A percentile compares a stretch with the other conserved stretches of the same genome.
These are phyloP conservation scores for Vanilla planifolia DNA, from an alignment of 106 monocot species.

Conservation along the genomic window DNA sequence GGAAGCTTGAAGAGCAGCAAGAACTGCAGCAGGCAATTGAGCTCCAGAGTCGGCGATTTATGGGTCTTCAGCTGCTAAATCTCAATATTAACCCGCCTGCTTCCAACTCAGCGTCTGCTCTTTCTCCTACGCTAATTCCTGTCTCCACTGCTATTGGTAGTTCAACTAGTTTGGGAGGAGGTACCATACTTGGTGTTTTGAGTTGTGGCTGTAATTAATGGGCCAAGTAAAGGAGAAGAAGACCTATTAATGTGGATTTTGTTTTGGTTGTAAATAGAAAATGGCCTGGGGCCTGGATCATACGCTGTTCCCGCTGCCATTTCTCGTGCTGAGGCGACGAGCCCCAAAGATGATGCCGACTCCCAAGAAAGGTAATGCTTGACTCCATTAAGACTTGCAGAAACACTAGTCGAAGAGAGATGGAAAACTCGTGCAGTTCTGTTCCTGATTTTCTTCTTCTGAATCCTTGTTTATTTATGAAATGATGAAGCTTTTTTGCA, in stretches of 20 bases:
- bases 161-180: not conserved
- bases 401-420: not conserved
- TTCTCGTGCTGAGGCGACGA: slow-evolving; percentile 20
- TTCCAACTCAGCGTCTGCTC: slow-evolving; percentile 1
- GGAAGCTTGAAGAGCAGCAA: slow-evolving; percentile 81
- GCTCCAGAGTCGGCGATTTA: slow-evolving; percentile 54
- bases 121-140: not conserved
- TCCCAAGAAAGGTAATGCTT: slow-evolving; percentile 68
- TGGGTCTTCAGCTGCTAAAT: slow-evolving; percentile 69
- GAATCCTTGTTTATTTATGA: too few species aligned
- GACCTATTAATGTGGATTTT: slow-evolving; percentile 3
- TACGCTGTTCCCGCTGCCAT: slow-evolving; percentile 7
- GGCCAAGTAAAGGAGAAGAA: not conserved
- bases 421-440: not conserved
- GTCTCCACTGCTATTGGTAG: not conserved
- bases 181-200: not conserved
- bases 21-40: slow-evolving; percentile 85
- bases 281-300: not conserved
- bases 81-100: slow-evolving; percentile 28
- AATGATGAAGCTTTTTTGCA: too few species aligned
- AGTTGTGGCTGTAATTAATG: not conserved
- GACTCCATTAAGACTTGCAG: not conserved
- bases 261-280: not conserved
- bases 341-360: slow-evolving; percentile 45
- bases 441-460: not conserved